phyloP scores from a whole-genome alignment of 345 rosid species.

The Moricandia arvensis region DNA sequence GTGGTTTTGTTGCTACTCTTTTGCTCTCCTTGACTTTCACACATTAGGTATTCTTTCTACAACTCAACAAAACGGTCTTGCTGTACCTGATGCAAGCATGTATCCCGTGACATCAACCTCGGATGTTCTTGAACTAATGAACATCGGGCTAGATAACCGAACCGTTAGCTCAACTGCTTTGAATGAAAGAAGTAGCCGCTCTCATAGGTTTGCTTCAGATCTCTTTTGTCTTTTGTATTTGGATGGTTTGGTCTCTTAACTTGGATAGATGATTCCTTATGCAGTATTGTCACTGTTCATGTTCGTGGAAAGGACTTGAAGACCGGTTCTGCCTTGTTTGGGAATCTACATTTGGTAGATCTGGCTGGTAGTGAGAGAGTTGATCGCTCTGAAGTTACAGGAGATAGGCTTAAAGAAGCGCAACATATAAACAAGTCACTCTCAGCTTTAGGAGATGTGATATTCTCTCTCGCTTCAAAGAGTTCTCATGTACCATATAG shows the following conservation, averaged over 20 bases:
- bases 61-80: constrained; percentile 64
- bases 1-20: constrained; percentile 16
- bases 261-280: constrained; percentile 11
- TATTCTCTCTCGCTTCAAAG: constrained; percentile 86
- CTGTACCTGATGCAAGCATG: constrained; percentile 91
- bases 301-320: constrained; percentile 65
- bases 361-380: constrained; percentile 96
- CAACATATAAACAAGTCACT: constrained; percentile 89
- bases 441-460: constrained; percentile 91
- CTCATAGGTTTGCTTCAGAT: constrained; percentile 66
- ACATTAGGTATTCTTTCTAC: constrained; percentile 69
- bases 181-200: constrained; percentile 80
- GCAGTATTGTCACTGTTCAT: constrained; percentile 81
- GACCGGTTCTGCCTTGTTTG: constrained; percentile 59
- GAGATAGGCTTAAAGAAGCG: constrained; percentile 89
- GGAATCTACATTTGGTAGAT: constrained; percentile 92
- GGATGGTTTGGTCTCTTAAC: neutral
- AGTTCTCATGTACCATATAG: constrained; percentile 86
- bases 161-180: constrained; percentile 75
- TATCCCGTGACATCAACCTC: constrained; percentile 61
- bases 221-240: constrained; percentile 6
- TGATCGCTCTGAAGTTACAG: constrained; percentile 92
- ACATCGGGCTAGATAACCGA: constrained; percentile 74
- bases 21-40: constrained; percentile 59
- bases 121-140: constrained; percentile 78